Base-by-base conservation (phyloP, 2,329 filamentous ascomycete genomes). In the Colletotrichum kahawae region DNA sequence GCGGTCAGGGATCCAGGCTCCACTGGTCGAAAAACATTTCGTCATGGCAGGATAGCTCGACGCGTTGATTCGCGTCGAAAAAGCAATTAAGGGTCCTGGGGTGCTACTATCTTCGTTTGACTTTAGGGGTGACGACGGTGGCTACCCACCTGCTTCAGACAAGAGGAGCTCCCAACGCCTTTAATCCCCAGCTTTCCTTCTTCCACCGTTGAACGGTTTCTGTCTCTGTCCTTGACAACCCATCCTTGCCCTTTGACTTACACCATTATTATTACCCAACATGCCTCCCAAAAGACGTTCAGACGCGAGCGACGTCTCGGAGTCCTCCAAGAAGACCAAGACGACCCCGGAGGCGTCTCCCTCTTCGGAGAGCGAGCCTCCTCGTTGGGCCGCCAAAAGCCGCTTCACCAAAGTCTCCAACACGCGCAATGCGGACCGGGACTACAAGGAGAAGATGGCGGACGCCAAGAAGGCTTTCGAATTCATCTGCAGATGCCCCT, bases 351-450 rank as follows among this genome's bases (percentile, higher is more conserved):
- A 54, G 21, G 54, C 38, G 4, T 27, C 38, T 24, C 12, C 57
- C 33, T 21, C 64, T 31, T 67, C 24, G 18, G 18, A 38, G 24
- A 64, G 21, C 8, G 54, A 60, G 7, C 48, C 64, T 51, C n/a
- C 43, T 13, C 64, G 54, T 12, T 71, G 70, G 70, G 27, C 67
- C n/a, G 21, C 66, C 48, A 77, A 79, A 68, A 79, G 77, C 21
- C 81, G 81, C 65, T 85, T 83, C 82, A 76, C 82, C 4, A 72
- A 66, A 9, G 78, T 83, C 13, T 85, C 83, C 7, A 83, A 70
- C 31, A 84, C 84, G 7, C 81, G 78, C 36, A 85, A 85, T 71
- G 78, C 80, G 18, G 83, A 84, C 33, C 70, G 68, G 6, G 76
- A 79, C 18, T 83, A 83, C 67, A 78, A 80, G 64, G 76, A 65